phyloP scores from a whole-genome alignment of 192 early-diverging fungal species.

The Phycomyces nitens region DNA sequence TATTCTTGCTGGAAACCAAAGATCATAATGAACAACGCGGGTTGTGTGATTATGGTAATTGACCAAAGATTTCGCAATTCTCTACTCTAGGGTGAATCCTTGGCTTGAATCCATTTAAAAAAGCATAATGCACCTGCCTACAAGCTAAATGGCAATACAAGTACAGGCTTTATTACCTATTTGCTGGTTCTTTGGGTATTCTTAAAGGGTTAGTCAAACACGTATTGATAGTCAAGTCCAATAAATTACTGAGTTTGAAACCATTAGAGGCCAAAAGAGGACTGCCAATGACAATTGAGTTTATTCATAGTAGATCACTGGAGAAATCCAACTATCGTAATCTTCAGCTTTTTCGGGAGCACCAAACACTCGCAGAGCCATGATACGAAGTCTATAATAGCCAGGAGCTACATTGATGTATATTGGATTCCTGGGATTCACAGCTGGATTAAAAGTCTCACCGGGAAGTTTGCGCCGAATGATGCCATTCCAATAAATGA shows the following conservation, averaged over 20 bases:
- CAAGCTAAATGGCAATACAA: too few species aligned
- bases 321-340: slow-evolving; percentile 40
- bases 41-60: too few species aligned
- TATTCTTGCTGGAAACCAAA: too few species aligned
- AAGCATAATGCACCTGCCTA: too few species aligned
- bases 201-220: not conserved
- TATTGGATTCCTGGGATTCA: not conserved
- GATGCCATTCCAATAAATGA: too few species aligned
- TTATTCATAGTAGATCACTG: slow-evolving; percentile 15
- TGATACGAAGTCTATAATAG: slow-evolving; percentile 32
- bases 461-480: not conserved
- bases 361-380: slow-evolving; percentile 40
- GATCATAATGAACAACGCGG: too few species aligned
- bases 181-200: not conserved
- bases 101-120: too few species aligned
- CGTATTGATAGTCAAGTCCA: not conserved
- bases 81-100: too few species aligned
- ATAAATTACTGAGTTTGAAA: not conserved
- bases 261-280: not conserved
- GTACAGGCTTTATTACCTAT: too few species aligned
- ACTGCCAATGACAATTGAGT: not conserved
- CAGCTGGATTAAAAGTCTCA: not conserved
- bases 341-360: slow-evolving; percentile 28
- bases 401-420: slow-evolving; percentile 9
- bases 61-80: too few species aligned